Evolutionary conservation across 2,329 filamentous ascomycete genomes (phyloP).

Genomic region (Fusarium sp.): DNA sequence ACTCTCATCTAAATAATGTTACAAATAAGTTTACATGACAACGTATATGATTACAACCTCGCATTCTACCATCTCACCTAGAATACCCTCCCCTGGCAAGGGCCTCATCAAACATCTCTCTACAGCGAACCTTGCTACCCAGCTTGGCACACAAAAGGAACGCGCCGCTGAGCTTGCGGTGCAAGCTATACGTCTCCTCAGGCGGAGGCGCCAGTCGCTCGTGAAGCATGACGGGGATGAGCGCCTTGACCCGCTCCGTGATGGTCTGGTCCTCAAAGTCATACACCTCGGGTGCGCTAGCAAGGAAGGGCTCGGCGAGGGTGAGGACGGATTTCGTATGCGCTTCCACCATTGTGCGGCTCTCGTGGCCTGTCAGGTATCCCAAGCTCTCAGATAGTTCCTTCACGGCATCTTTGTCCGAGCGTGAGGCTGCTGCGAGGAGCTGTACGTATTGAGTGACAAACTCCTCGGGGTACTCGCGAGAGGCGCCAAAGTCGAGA

Average conservation of each 20-base stretch:
- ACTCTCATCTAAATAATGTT: conserved; percentile 31
- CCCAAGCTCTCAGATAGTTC: conserved; percentile 79
- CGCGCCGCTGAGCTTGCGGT: conserved; percentile 93
- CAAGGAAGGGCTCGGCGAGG: conserved; percentile 88
- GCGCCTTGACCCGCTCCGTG: conserved; percentile 85
- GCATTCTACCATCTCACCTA: conserved; percentile 1
- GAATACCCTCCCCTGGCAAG: conserved; percentile 51
- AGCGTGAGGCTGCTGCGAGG: conserved; percentile 79
- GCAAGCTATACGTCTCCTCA: conserved; percentile 96
- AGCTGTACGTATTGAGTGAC: conserved; percentile 81
- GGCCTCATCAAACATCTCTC: conserved; percentile 77
- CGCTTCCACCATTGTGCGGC: conserved; percentile 84
- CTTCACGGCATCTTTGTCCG: conserved; percentile 71
- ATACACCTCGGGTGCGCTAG: conserved; percentile 80
- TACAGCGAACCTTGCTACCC: conserved; percentile 82
- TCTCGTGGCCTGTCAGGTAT: conserved; percentile 92
- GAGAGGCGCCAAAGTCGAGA: conserved; percentile 92
- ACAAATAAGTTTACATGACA: conserved; percentile 29
- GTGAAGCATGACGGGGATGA: conserved; percentile 92
- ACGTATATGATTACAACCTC: conserved; percentile 17
- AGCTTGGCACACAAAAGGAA: conserved; percentile 90
- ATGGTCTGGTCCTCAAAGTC: conserved; percentile 96
- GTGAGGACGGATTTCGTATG: conserved; percentile 90
- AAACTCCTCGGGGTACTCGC: conserved; percentile 84
- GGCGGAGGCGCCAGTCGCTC: conserved; percentile 91